phyloP scores from a whole-genome alignment of 352 stramenopile species.

The Globisporangium camurandrum region DNA sequence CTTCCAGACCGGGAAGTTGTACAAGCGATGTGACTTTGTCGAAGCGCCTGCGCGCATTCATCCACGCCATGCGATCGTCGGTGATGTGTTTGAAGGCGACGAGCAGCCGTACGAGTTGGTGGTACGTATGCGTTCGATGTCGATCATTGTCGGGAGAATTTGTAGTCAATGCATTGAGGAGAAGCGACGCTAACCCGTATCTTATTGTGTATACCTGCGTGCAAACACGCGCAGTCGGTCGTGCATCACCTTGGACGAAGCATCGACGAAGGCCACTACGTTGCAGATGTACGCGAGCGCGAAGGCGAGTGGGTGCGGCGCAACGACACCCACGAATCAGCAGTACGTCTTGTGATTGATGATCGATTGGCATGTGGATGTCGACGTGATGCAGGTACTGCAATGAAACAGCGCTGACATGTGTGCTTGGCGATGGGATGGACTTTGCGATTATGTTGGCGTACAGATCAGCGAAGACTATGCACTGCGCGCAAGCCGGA shows the following conservation, averaged over 20 bases:
- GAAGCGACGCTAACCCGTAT: constrained; percentile 1
- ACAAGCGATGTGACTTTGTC: constrained; percentile 78
- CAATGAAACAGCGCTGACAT: no score
- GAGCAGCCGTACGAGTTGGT: constrained; percentile 39
- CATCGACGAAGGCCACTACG: constrained; percentile 81
- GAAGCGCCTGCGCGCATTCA: constrained; percentile 42
- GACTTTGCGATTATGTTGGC: no score
- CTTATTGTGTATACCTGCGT: constrained; percentile 5
- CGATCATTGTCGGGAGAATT: no score
- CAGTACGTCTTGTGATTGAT: constrained; percentile 28
- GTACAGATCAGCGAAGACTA: constrained; percentile 77
- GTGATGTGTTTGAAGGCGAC: constrained; percentile 14
- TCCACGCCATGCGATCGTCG: constrained; percentile 30
- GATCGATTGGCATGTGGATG: no score
- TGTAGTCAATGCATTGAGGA: not conserved
- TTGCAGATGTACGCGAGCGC: constrained; percentile 60
- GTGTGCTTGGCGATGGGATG: no score
- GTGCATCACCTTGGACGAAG: constrained; percentile 77
- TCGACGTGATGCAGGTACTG: no score
- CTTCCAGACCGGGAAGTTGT: constrained; percentile 45
- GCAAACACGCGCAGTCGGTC: constrained; percentile 58
- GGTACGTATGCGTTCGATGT: constrained; percentile 19
- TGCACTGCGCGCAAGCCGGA: constrained; percentile 57
- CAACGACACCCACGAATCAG: constrained; percentile 78
- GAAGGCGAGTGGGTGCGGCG: constrained; percentile 55